Base-by-base conservation (phyloP, 2,329 filamentous ascomycete species). In the Akanthomyces muscarius region DNA sequence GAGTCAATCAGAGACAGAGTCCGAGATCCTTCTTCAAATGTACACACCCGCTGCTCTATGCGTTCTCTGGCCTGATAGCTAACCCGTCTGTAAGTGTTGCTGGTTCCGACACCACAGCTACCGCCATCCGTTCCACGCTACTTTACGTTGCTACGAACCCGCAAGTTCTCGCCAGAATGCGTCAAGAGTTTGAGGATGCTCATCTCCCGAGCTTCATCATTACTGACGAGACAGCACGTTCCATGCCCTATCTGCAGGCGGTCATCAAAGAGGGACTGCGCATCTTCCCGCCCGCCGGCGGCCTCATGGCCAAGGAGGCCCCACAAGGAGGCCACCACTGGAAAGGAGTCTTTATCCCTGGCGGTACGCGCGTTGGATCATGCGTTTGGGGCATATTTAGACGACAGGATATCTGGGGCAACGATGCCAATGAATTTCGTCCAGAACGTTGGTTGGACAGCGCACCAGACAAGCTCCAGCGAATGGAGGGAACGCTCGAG, bases 61-160 rank as follows among this genome's bases (percentile, higher is more conserved):
- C 16, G 6, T 13, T 5, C 8, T 21, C 25, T 25, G 21, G 13
- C 4, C 11, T 28, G 16, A 47, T 44, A n/a, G 61, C 65, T 56
- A 65, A 70, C 25, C 57, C 53, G 42, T 52, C 51, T 1, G n/a
- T 58, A 41, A 78, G 78, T 47, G 74, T 84, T 5, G 84, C 83
- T 5, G 85, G 84, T 4, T 83, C 82, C 0, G 84, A 87, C 64
- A 86, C 83, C 5, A 81, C 81, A 0, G 79, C 82, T 0, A 80
- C 78, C 0, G 75, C 77, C 5, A 74, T 84, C 13, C 78, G 81
- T 4, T 73, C 77, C 36, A 81, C 77, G 8, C 56, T 83, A 48
- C 76, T 83, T 30, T 77, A 80, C 67, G 68, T 84, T 63, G 75
- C 76, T 33, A 80, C 76, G 13, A 77, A 75, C 47, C 79, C 80